Evolutionary conservation across 1,139 yeast genomes (phyloP), one percentile per base, ranked within the genome.

Genomic region (Suhomyces wounanorum): DNA sequence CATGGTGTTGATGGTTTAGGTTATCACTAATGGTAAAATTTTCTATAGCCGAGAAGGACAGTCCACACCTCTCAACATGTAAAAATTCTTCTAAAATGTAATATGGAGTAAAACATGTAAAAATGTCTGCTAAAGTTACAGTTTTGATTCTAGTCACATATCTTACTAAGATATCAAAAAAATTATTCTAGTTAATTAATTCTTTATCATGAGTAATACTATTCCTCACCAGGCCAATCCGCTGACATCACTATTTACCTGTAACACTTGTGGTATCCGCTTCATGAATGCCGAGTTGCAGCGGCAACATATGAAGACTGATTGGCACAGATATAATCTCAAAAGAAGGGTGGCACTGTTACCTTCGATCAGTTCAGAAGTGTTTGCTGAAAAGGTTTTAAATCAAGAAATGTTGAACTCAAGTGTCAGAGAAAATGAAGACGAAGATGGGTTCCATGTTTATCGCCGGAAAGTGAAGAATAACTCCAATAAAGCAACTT

Each of bases 251-350:
- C 56, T 68, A 8, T 84, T 81, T 61, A 91, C 97, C 4, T 94
- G 99, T 69, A 88, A 90, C 64, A 87, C 97, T 35, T 94, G 99
- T 65, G 85, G 84, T 9, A 78, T 92, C 54, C 83, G 83, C 53
- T 94, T 94, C 63, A 82, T 85, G 16, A 77, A 85, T 16, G 86
- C 96, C 6, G 91, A 86, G 51, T 78, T 83, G 55, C 99, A 94
- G 72, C 78, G 98, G 60, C 77, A 79, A 51, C 99, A 94, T 64
- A 94, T 94, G 98, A 90, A 89, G 66, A 85, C 96, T 1, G 97
- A 92, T 55, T 92, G 97, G 97, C 97, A 91, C 64, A 79, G 96
- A 57, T 94, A 89, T 67, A 92, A 94, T 64, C 78, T 94, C 65
- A 94, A 94, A 69, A 81, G 99, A 68, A 79, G 96, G 62, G 96